These are phyloP conservation scores for Aspergillus glaucus DNA, from an alignment of 2,329 filamentous ascomycete species.

Conservation along the genomic window DNA sequence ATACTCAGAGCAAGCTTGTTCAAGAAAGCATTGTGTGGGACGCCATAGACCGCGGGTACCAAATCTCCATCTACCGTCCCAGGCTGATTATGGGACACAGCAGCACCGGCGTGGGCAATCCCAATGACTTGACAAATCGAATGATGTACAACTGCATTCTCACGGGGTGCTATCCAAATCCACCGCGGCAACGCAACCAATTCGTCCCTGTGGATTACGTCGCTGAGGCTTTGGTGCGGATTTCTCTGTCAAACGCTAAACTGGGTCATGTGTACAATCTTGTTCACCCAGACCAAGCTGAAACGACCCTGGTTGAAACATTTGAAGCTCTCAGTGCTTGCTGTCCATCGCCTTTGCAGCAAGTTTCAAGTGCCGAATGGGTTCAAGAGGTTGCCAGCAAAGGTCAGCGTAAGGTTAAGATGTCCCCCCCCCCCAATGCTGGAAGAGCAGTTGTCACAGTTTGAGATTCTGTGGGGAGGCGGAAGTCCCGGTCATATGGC, in stretches of 20 bases:
- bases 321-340: background rate
- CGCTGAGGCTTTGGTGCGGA: slow-evolving; percentile 7
- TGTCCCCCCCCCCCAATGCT: background rate
- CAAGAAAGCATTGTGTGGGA: slow-evolving; percentile 14
- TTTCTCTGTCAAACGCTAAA: slow-evolving; percentile 3
- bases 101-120: slow-evolving; percentile 10
- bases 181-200: slow-evolving; percentile 5
- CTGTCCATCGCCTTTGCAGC: background rate
- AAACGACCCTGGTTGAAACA: background rate
- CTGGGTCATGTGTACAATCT: slow-evolving; percentile 15
- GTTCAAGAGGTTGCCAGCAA: background rate
- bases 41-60: slow-evolving; percentile 12
- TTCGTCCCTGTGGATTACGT: slow-evolving; percentile 14
- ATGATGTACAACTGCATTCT: slow-evolving; percentile 12
- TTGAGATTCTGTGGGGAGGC: slow-evolving; percentile 3
- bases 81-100: slow-evolving; percentile 13
- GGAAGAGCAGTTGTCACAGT: background rate
- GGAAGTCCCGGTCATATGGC: slow-evolving; percentile 1
- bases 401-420: background rate
- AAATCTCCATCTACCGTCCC: slow-evolving; percentile 14
- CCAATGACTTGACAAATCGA: slow-evolving; percentile 11
- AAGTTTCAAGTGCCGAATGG: slow-evolving; percentile 2
- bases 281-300: background rate
- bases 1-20: slow-evolving; percentile 16
- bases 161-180: slow-evolving; percentile 8